Percentiles rank a stretch among this genome's conserved stretches.
These are phyloP conservation scores for Trametes elegans DNA, from an alignment of 768 basidiomycete genomes.

Conservation along the genomic window DNA sequence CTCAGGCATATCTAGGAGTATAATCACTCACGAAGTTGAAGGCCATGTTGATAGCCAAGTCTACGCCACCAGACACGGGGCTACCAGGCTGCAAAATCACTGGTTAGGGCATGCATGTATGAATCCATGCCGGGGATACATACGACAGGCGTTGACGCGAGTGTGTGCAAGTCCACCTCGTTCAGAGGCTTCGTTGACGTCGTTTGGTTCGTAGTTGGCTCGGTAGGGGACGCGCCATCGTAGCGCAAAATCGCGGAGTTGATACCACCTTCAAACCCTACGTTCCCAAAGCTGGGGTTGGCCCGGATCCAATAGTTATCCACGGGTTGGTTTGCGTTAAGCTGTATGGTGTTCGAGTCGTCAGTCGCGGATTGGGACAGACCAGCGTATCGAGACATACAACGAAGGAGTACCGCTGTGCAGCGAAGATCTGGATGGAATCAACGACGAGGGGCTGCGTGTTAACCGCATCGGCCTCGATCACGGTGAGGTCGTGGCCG, in stretches of 20 bases:
- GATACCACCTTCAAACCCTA: slow-evolving; percentile 34
- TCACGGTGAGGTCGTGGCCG: slow-evolving; percentile 44
- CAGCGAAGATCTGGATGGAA: slow-evolving; percentile 43
- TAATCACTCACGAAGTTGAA: slow-evolving; percentile 17
- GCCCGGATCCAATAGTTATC: slow-evolving; percentile 62
- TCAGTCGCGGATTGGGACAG: too few species aligned
- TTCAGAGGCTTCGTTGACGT: slow-evolving; percentile 30
- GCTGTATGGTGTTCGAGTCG: slow-evolving; percentile 1
- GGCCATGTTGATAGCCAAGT: slow-evolving; percentile 22
- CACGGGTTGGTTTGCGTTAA: slow-evolving; percentile 39
- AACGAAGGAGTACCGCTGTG: slow-evolving; percentile 53
- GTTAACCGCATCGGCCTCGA: slow-evolving; percentile 50
- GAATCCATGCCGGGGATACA: not conserved
- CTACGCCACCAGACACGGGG: slow-evolving; percentile 21
- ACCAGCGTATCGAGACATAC: slow-evolving; percentile 14
- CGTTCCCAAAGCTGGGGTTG: slow-evolving; percentile 30
- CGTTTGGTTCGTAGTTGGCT: slow-evolving; percentile 38
- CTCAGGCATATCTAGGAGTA: not conserved
- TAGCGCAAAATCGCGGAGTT: slow-evolving; percentile 56
- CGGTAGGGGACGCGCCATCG: slow-evolving; percentile 37
- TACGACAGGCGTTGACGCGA: slow-evolving; percentile 21
- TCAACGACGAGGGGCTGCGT: slow-evolving; percentile 41
- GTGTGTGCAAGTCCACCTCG: slow-evolving; percentile 41
- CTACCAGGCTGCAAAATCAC: slow-evolving; percentile 21
- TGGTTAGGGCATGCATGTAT: not conserved